Conservation (phyloP, 148 eudicot genomes). For the Vaccinium darrowii region DNA sequence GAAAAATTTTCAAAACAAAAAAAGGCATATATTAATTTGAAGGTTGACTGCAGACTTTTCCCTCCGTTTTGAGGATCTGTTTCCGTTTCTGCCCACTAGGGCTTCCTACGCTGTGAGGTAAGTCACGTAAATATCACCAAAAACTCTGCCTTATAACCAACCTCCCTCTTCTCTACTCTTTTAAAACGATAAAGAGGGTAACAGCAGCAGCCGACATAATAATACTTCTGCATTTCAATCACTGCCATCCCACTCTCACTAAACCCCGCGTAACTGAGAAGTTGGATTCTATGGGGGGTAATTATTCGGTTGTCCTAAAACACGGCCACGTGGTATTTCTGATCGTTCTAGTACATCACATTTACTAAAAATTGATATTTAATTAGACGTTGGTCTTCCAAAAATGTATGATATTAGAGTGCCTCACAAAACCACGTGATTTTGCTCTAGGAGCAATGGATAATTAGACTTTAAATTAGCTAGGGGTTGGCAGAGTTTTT, state of each 20-base stretch:
- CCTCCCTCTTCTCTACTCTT: neutral
- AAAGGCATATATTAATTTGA: neutral
- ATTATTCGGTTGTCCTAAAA: no score
- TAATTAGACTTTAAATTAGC: no score
- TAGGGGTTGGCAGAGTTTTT: no score
- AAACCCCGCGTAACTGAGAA: neutral
- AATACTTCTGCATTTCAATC: neutral
- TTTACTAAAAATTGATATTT: no score
- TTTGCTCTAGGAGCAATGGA: no score
- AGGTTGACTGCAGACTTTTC: neutral
- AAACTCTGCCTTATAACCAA: neutral
- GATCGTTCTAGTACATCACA: no score
- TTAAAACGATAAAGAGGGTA: neutral
- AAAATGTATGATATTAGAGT: no score
- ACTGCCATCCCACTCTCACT: neutral
- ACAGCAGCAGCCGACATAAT: neutral
- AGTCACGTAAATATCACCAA: neutral
- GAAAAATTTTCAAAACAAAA: neutral
- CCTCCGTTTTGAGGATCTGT: neutral
- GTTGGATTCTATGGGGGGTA: neutral
- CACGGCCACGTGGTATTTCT: no score
- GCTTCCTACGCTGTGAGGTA: neutral
- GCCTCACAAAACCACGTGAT: no score
- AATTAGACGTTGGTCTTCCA: no score
- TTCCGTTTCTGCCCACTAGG: slow-evolving; percentile 11